Evolutionary conservation across 106 monocot species (phyloP).

Genomic region (Iris macrosiphon): DNA sequence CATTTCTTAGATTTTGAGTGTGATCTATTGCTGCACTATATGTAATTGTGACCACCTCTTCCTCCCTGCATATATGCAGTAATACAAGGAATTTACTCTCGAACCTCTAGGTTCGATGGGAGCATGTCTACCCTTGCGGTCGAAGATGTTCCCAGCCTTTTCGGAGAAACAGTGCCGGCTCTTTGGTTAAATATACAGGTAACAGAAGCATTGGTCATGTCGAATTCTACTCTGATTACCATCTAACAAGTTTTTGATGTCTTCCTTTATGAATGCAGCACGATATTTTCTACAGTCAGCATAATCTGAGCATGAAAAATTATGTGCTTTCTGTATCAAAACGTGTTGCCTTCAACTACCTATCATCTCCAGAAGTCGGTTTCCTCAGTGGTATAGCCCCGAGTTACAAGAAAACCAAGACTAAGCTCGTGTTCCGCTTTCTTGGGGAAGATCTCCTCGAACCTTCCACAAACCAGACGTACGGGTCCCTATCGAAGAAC

Average conservation of each 20-base stretch:
- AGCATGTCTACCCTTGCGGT: conserved; percentile 30
- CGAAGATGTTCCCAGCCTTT: conserved; percentile 40
- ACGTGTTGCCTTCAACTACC: conserved; percentile 30
- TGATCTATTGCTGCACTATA: too few relatives aligned
- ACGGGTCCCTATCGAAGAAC: conserved; percentile 55
- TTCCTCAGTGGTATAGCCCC: conserved; percentile 48
- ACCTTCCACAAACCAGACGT: conserved; percentile 71
- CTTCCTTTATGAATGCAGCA: conserved; percentile 19
- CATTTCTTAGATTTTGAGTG: too few relatives aligned
- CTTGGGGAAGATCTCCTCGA: conserved; percentile 33
- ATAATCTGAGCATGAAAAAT: conserved; percentile 39
- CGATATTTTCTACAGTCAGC: conserved; percentile 52
- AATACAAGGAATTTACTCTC: conserved; percentile 16
- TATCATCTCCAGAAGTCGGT: conserved; percentile 72
- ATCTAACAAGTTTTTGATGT: too few relatives aligned
- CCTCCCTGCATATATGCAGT: conserved; percentile 5
- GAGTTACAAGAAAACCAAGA: conserved; percentile 28
- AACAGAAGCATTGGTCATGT: conserved; percentile 5
- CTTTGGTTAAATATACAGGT: conserved; percentile 25
- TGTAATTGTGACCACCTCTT: too few relatives aligned
- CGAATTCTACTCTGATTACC: too few relatives aligned
- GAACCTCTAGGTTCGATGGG: conserved; percentile 6
- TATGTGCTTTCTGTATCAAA: conserved; percentile 37
- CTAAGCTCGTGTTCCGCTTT: conserved; percentile 76
- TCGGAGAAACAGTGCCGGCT: conserved; percentile 1